Percentiles rank a stretch among this genome's conserved stretches.
Conservation (phyloP, 1,284 basidiomycete species). For the Sanghuangporus sanghuang region DNA sequence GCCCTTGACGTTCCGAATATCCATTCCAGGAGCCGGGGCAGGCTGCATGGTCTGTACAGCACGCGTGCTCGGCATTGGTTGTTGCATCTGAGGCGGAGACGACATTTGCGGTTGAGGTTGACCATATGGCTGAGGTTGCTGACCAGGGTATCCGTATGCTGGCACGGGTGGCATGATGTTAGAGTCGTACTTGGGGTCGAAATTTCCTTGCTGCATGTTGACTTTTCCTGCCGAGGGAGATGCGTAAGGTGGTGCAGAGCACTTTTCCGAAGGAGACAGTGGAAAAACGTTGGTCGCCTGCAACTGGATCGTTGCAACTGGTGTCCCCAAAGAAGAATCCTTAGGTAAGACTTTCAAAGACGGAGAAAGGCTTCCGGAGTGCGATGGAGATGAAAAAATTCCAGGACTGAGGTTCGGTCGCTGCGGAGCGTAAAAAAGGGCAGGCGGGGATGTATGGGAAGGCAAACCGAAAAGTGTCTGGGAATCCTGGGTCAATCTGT, state of each 20-base stretch:
- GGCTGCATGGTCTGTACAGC: conserved; percentile 12
- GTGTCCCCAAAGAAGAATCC: neutral
- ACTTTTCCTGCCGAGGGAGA: neutral
- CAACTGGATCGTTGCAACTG: neutral
- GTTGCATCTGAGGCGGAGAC: neutral
- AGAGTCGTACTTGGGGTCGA: neutral
- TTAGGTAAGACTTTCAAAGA: neutral
- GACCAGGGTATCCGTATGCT: neutral
- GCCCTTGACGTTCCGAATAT: conserved; percentile 33
- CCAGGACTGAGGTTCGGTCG: neutral
- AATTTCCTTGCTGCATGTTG: neutral
- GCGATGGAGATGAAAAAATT: neutral
- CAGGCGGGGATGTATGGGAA: neutral
- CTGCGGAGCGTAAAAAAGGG: neutral
- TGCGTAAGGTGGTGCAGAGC: neutral
- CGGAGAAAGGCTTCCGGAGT: neutral
- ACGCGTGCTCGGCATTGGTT: neutral
- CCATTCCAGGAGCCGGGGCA: conserved; percentile 12
- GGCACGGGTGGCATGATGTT: neutral
- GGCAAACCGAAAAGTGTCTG: neutral
- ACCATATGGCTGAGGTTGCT: neutral
- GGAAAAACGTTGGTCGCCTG: neutral
- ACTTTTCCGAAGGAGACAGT: neutral
- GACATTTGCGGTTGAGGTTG: neutral
- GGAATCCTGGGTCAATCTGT: conserved; percentile 2